Base-by-base conservation (phyloP, 1,139 yeast genomes). In the Pichia sp. region DNA sequence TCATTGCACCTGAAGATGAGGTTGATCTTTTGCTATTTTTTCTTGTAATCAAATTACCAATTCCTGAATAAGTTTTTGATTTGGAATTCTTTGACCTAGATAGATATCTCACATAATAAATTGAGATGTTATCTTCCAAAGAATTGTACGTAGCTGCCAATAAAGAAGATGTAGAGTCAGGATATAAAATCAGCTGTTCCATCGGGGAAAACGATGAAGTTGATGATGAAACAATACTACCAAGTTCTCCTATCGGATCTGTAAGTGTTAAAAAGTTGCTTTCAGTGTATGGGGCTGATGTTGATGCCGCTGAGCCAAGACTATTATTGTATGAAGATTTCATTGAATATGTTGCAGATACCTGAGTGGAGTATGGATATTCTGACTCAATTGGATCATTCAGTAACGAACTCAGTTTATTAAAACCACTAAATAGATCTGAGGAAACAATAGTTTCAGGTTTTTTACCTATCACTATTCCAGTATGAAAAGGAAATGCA, bases 201-300 rank as follows among this genome's bases (percentile, higher is more conserved):
- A 69, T 66, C 2, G 74, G 64, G 0, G 82, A 71, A 11, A 87
- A 74, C 1, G 81, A 76, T 1, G 87, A 75, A 0, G 85, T 80
- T 1, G 92, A 79, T 0, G 89, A 80, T 0, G 92, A 78, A 0
- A 80, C 76, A 3, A 86, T 76, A 6, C 76, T 66, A 2, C 90
- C 82, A 41, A 82, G 68, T 24, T 85, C 90, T 4, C 77, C 77
- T 40, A 82, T 66, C 1, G 95, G 90, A 55, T 83, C 90, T 1
- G 76, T 72, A 52, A 86, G 63, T 0, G 87, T 74, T 49, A 83
- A 66, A 54, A 85, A 79, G 34, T 60, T 61, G 37, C 57, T 47
- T 16, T 61, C 62, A 16, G 48, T 40, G 24, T 12, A 51, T 27
- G 22, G 43, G 35, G 5, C 42, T 8, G 11, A 30, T 8, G 51